Conservation (phyloP, 1,284 basidiomycete genomes). For the Agroathelia rolfsii region DNA sequence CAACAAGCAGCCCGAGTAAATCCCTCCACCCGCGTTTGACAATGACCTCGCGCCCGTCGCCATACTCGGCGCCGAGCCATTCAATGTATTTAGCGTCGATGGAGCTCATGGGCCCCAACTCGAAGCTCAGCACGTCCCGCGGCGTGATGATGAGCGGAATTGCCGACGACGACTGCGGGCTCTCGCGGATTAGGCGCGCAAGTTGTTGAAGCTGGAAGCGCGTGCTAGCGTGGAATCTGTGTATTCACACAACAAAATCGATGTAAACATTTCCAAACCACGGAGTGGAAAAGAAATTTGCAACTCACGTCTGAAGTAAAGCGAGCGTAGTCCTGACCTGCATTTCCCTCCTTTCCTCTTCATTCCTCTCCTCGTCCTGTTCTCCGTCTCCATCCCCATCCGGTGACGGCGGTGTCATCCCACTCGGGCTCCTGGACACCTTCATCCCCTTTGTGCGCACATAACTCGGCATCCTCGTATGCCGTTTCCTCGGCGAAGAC, state of each 20-base stretch:
- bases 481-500: constrained; percentile 11
- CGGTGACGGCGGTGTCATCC: no score
- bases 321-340: constrained; percentile 55
- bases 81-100: constrained; percentile 62
- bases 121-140: constrained; percentile 55
- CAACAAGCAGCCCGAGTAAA: constrained; percentile 34
- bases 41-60: constrained; percentile 30
- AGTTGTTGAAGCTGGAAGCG: constrained; percentile 54
- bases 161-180: constrained; percentile 14
- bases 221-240: constrained; percentile 67
- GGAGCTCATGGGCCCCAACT: constrained; percentile 60
- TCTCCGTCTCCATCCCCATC: no score
- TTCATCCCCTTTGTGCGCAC: no score
- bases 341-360: constrained; percentile 25
- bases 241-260: no score
- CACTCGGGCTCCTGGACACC: no score
- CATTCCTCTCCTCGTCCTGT: constrained; percentile 12
- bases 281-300: no score
- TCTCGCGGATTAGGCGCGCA: constrained; percentile 33
- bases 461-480: constrained; percentile 15
- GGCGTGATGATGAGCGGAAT: constrained; percentile 32
- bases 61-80: constrained; percentile 63
- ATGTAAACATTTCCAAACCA: no score
- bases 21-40: constrained; percentile 43
- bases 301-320: constrained; percentile 56